Base-by-base conservation (phyloP, 2,329 filamentous ascomycete species). In the Fusarium sp. region DNA sequence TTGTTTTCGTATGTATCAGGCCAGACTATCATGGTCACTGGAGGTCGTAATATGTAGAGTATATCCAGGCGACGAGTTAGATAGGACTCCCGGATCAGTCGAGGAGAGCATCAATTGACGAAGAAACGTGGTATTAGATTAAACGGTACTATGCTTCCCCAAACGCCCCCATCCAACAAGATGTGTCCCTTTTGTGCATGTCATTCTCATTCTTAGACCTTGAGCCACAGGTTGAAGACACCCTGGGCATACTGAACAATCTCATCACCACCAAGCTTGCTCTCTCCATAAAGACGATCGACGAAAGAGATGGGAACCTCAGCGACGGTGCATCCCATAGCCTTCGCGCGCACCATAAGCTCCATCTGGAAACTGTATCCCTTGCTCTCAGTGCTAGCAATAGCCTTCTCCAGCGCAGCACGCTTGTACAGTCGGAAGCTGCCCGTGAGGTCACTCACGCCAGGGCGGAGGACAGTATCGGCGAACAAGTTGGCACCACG, bases 301-400 rank as follows among this genome's bases (percentile, higher is more conserved):
- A 98, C 96, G 82, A 99, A 99, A 31, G 90, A 94, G 77, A 99
- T 99, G 18, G 96, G 96, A 70, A 98, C 96, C 87, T 99, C 96
- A 22, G 94, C 94, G 38, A 99, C 96, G 42, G 92, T 93, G 86
- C 90, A 97, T 2, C 96, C 96, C 94, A 98, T 95, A 22, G 93
- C 94, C 90, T 98, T 98, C 39, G 96, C 96, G 71, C 95, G 89
- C 14, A 98, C 96, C 92, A 98, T 98, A 91, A 99, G 93, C 88
- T 98, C 96, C 96, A 99, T 99, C 90, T 99, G 96, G 88, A 99
- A 99, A 45, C 93, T 96, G 83, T 98, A 99, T 6, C 96, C 96
- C 86, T 98, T 98, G 82, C 94, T 96, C 88, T 98, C 93, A 14
- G 95, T 98, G 84, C 90, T 94, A 80, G 89, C 87, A 79, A 99